These are phyloP conservation scores for Cytidiella melzeri DNA, from an alignment of 768 basidiomycete species.

Conservation along the genomic window DNA sequence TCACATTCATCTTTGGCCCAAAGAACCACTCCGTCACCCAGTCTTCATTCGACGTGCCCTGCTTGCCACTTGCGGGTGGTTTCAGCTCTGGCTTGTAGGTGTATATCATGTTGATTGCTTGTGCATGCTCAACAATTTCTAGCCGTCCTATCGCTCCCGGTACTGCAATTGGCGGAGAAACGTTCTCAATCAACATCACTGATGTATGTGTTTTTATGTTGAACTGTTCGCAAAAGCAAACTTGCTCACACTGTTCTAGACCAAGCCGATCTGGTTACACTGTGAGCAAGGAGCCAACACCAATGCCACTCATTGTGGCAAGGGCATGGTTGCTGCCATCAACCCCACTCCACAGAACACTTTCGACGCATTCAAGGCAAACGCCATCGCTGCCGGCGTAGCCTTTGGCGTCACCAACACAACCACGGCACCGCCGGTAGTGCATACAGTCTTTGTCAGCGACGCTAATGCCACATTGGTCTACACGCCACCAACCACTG, in stretches of 20 bases:
- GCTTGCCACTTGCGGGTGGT: slow-evolving; percentile 16
- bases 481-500: neutral
- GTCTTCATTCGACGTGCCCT: slow-evolving; percentile 23
- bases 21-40: slow-evolving; percentile 28
- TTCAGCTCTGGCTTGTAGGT: slow-evolving; percentile 27
- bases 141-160: neutral
- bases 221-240: neutral
- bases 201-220: neutral
- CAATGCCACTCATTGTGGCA: slow-evolving; percentile 50
- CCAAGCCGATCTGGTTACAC: slow-evolving; percentile 4
- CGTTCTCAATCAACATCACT: neutral
- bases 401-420: slow-evolving; percentile 16
- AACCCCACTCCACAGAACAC: neutral
- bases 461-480: neutral
- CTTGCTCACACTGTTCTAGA: neutral
- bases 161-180: neutral
- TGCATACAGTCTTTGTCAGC: neutral
- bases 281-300: slow-evolving; percentile 23
- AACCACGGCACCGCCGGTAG: neutral
- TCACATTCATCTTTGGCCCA: slow-evolving; percentile 21
- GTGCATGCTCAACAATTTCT: neutral
- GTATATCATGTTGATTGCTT: neutral
- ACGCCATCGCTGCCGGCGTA: slow-evolving; percentile 1
- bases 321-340: slow-evolving; percentile 6
- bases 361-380: neutral